Conservation (phyloP, 768 basidiomycete species). For the Lactarius psammicola region DNA sequence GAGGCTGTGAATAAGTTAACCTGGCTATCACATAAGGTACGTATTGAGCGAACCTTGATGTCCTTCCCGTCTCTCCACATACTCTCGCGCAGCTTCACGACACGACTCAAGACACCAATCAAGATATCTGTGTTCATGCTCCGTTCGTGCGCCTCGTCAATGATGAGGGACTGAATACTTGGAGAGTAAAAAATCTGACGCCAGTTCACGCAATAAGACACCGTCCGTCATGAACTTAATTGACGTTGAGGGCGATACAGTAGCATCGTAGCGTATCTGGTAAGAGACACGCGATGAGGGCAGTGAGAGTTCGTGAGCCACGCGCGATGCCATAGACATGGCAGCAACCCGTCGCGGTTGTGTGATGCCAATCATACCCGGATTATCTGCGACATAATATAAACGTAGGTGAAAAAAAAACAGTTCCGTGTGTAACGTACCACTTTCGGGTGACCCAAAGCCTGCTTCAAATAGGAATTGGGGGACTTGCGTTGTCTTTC, state of each 20-base stretch:
- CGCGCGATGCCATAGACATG: constrained; percentile 91
- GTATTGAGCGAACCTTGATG: constrained; percentile 52
- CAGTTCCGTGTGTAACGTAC: constrained; percentile 43
- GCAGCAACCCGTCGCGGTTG: constrained; percentile 98
- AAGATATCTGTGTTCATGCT: constrained; percentile 98
- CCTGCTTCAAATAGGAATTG: constrained; percentile 98
- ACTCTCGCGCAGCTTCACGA: constrained; percentile 84
- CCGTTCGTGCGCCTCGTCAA: constrained; percentile 97
- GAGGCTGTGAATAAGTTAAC: constrained; percentile 48
- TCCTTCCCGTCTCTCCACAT: constrained; percentile 82
- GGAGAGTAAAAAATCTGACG: constrained; percentile 87
- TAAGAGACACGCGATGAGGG: constrained; percentile 84
- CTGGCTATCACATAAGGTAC: background rate
- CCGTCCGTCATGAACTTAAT: constrained; percentile 99
- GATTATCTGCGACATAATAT: constrained; percentile 62
- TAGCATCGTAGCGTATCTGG: constrained; percentile 97
- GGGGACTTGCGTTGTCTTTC: constrained; percentile 97
- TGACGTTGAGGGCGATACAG: constrained; percentile 81
- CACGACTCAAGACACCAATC: constrained; percentile 94
- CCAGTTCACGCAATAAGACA: constrained; percentile 89
- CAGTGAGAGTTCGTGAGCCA: constrained; percentile 89
- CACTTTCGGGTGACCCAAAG: constrained; percentile 79
- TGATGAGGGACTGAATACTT: constrained; percentile 93
- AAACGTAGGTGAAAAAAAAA: background rate
- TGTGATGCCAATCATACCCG: constrained; percentile 97